Evolutionary conservation across 805 yeast species (phyloP), one percentile per base, ranked within the genome.

Genomic region (Nakazawaea sp.): DNA sequence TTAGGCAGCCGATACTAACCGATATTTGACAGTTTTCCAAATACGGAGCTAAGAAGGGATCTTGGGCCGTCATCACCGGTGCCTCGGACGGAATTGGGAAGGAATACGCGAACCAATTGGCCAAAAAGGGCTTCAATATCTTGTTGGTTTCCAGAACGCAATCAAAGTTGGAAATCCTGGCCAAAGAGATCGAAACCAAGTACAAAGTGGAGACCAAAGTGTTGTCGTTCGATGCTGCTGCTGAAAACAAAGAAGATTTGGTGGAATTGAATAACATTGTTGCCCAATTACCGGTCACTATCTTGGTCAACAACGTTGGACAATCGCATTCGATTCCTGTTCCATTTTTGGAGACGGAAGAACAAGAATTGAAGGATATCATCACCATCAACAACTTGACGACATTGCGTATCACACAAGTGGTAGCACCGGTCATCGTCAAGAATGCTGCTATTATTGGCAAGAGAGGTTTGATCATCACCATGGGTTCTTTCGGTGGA

Each of bases 401-500:
- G 27, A 88, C 97, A 18, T 70, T 92, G 47, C 75, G 78, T 46
- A 75, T 89, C 46, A 89, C 98, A 13, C 84, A 84, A 55, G 59
- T 75, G n/a, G 73, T 88, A 20, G 68, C 80, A 4, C 96, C 96
- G 32, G 53, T 63, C n/a, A 78, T 92, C 49, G 57, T 68, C 26
- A 61, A 66, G 12, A 72, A 84, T 29, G 48, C 55, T 18, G 51
- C 63, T 27, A 48, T 53, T 18, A 63, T 66, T 41, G 55, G 59
- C 19, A 46, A 59, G n/a, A 72, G 75, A 44, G 96, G 95, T 27
- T 71, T 92, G 51, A 75, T 92, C 42, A 67, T 92, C 49, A 88
- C 92, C 21, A 86, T 92, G 96, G 97, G 97, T 31, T 90, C 97
- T 4, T 90, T 92, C 55, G 95, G 96, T 37, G 98, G 97, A 3